Evolutionary conservation across 1,284 basidiomycete species (phyloP).

Genomic region (Puccinia coronata): DNA sequence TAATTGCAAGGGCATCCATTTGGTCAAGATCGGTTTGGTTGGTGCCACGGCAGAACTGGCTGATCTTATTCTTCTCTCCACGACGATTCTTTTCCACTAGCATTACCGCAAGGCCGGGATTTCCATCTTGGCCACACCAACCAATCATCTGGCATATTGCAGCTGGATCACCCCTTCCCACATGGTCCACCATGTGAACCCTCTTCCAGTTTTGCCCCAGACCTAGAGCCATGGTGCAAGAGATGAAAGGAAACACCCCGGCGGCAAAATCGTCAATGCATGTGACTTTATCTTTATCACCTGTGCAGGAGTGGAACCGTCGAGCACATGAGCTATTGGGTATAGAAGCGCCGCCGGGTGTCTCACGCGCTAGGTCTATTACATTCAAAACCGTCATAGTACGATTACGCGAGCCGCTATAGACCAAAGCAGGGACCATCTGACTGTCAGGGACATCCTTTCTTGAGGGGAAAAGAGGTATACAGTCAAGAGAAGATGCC

Average conservation of each 20-base stretch:
- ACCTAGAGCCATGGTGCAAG: constrained; percentile 11
- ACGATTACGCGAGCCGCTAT: constrained; percentile 16
- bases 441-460: background rate
- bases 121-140: background rate
- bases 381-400: constrained; percentile 13
- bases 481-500: background rate
- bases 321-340: constrained; percentile 6
- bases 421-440: constrained; percentile 15
- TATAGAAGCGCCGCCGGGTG: background rate
- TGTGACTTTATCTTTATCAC: constrained; percentile 5
- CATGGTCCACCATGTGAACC: background rate
- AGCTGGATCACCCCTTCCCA: background rate
- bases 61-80: background rate
- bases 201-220: constrained; percentile 28
- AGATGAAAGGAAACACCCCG: background rate
- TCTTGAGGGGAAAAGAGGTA: background rate
- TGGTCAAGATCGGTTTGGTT: background rate
- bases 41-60: background rate
- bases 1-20: constrained; percentile 5
- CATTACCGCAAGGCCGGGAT: background rate
- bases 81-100: background rate
- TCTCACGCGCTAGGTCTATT: background rate
- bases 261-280: background rate
- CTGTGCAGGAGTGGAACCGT: constrained; percentile 17
- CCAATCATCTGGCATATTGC: constrained; percentile 20